These are phyloP conservation scores for Vitis hybrid DNA, from an alignment of 177 flowering plant species.

Conservation along the genomic window DNA sequence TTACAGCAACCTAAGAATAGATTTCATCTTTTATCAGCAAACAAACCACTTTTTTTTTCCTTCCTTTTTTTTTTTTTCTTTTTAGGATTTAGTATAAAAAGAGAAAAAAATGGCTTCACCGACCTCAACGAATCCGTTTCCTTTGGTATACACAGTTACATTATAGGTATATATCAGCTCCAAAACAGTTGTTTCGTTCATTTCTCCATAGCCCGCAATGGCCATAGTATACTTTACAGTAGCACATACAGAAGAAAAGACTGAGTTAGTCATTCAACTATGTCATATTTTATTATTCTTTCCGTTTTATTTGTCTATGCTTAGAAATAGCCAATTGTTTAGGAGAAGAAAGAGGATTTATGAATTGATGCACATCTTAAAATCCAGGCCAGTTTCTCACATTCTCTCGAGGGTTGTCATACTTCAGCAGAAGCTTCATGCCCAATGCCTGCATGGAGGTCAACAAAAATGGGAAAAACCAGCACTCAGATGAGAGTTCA, in stretches of 20 bases:
- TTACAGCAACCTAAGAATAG: background rate
- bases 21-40: background rate
- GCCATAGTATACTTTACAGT: constrained; percentile 7
- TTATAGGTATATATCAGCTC: constrained; percentile 10
- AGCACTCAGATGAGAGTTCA: background rate
- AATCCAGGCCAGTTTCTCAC: background rate
- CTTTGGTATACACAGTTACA: constrained; percentile 4
- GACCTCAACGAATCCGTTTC: background rate
- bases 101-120: background rate
- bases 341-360: too few relatives aligned
- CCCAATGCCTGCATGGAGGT: constrained; percentile 3
- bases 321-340: background rate
- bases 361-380: too few relatives aligned
- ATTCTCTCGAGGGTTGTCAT: constrained; percentile 3
- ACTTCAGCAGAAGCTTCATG: constrained; percentile 1
- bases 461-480: background rate
- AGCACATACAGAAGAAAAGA: background rate
- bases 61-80: too few relatives aligned
- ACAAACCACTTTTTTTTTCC: background rate
- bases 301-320: background rate
- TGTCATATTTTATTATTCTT: background rate
- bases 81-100: background rate
- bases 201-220: background rate
- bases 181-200: background rate
- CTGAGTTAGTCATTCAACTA: background rate